Percentiles rank a stretch among this genome's conserved stretches.
Evolutionary conservation across 139 green algal species (phyloP).

Genomic region (Deuterostichococcus epilithicus): DNA sequence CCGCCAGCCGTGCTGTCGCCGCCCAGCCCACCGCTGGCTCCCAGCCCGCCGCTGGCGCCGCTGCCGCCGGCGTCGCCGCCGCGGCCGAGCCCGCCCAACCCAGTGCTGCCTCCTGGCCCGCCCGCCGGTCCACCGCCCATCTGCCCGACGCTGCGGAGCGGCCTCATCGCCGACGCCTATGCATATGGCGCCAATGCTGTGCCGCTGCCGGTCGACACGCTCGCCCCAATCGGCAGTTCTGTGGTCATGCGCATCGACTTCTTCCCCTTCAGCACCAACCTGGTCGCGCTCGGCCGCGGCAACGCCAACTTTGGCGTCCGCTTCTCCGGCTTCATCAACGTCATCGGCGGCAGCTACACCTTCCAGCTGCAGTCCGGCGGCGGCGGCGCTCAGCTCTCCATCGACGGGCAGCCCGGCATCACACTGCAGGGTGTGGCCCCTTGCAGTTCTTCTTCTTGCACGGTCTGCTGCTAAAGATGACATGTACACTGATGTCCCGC

Average conservation of each 20-base stretch:
- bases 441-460: no score
- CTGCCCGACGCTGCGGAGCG: background rate
- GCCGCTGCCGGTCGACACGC: background rate
- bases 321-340: background rate
- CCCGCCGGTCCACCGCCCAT: background rate
- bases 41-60: background rate
- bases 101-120: background rate
- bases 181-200: background rate
- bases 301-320: background rate
- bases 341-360: background rate
- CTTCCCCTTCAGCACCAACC: background rate
- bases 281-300: background rate
- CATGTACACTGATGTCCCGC: no score
- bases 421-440: background rate
- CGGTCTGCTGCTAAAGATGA: no score
- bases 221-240: background rate
- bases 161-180: background rate
- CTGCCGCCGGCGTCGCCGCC: background rate
- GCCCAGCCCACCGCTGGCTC: no score
- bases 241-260: background rate
- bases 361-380: background rate
- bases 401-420: background rate
- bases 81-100: no score
- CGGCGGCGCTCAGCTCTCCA: background rate
- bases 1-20: no score